Conservation (phyloP, 495 filamentous ascomycete species). For the Thermochaetoides thermophila region DNA sequence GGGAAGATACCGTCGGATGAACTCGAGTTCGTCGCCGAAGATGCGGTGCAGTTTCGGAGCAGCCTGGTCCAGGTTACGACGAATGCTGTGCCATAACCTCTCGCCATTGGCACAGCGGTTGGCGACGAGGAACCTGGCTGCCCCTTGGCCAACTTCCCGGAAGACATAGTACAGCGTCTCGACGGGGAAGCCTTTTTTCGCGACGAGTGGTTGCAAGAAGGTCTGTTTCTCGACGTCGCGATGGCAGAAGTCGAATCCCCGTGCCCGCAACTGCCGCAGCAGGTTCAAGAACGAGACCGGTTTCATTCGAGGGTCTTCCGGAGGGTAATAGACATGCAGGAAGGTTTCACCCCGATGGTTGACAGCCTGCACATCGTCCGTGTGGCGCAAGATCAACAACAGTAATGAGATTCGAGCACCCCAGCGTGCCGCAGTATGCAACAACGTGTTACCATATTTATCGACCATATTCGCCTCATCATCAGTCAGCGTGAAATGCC, state of each 20-base stretch:
- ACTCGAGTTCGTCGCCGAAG: constrained; percentile 21
- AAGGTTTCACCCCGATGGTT: constrained; percentile 23
- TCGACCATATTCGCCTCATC: constrained; percentile 18
- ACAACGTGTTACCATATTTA: constrained; percentile 19
- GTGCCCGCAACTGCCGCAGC: constrained; percentile 13
- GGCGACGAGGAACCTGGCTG: constrained; percentile 19
- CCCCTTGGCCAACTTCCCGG: constrained; percentile 17
- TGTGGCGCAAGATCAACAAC: constrained; percentile 17
- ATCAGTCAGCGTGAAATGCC: constrained; percentile 16
- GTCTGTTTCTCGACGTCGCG: constrained; percentile 18
- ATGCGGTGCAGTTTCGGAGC: constrained; percentile 20
- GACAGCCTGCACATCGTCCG: constrained; percentile 15
- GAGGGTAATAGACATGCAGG: constrained; percentile 19
- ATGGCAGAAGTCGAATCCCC: constrained; percentile 21
- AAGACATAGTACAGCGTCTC: constrained; percentile 18
- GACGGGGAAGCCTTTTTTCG: constrained; percentile 16
- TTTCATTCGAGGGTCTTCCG: constrained; percentile 12
- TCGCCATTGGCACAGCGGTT: constrained; percentile 15
- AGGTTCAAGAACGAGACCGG: constrained; percentile 20
- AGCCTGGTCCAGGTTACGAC: constrained; percentile 14
- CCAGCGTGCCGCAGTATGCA: constrained; percentile 20
- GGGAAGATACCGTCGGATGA: constrained; percentile 20
- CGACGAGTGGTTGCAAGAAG: constrained; percentile 17
- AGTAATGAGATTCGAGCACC: constrained; percentile 19
- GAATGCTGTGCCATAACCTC: constrained; percentile 18